Evolutionary conservation across 2,329 filamentous ascomycete genomes (phyloP), one percentile per base, ranked within the genome.

Genomic region (Cryphonectria nitschkei): DNA sequence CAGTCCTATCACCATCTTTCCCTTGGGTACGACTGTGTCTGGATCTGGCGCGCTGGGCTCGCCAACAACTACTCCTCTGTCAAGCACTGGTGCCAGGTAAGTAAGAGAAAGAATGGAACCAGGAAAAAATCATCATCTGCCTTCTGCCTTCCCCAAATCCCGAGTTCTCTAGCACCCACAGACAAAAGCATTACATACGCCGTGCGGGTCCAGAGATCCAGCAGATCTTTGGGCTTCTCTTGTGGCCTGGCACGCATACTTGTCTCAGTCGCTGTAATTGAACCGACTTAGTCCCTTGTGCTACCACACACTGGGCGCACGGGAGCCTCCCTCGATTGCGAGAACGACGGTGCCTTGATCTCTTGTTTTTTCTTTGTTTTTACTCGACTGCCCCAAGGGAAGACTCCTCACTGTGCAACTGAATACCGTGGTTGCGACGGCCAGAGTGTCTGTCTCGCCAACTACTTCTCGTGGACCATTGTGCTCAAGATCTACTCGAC

Each of bases 1-100:
- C 71, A 73, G 71, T 65, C 75, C 75, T 71, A 71, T 76, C 69
- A 71, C 73, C 74, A 76, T 76, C 73, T 75, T 75, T 65, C 74
- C 76, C 64, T 72, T 76, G 69, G 72, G 77, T 69, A 64, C 76
- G 43, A 74, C 75, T 56, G 68, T 76, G 19, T 71, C 71, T n/a
- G 62, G 52, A 13, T 64, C 54, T 46, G 61, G 41, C n/a, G 41
- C 69, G 56, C 68, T 66, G 39, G 62, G 56, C 29, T 71, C 69
- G 29, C 64, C 72, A 34, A 67, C 69, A 29, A 72, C 54, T 65
- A 70, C 64, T 68, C 69, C 72, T 71, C 63, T 72, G 50, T 71
- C 72, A 60, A 72, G 67, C 71, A 60, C 68, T 70, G 74, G 58
- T 64, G 66, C 75, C 63, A 74, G 76, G 76, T 77, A 76, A 75